Evolutionary conservation across 352 stramenopile species (phyloP), one percentile per base, ranked within the genome.

Genomic region (Thraustotheca clavata): DNA sequence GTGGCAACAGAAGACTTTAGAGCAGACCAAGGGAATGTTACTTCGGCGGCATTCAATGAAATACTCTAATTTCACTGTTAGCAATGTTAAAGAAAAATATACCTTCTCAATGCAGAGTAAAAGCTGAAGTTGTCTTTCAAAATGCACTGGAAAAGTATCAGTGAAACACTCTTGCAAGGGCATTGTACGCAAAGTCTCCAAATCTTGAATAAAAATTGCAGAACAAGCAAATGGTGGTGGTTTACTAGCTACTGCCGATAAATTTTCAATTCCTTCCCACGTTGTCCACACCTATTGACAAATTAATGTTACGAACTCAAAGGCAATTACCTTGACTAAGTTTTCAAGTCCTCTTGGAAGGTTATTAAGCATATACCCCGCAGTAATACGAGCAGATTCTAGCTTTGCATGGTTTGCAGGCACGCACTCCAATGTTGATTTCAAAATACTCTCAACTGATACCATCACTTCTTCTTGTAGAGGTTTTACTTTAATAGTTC

Each of bases 251-350:
- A 52, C 9, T 7, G 43, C 43, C 11, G 11, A 52, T 9, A 24
- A 14, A 31, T 52, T 52, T 18, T 52, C 43, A 24, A 52, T 52
- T 24, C 43, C 43, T 52, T 52, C 43, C 43, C 43, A 52, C n/a
- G 43, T 52, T 31, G 43, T 35, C 9, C n/a, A 52, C 11, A 52
- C 43, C 43, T 52, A 24, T n/a, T n/a, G 43, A 2, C 39, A 24
- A 52, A 35, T 2, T 11, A 3, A 20, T 31, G 43, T 52, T 9
- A n/a, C n/a, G 2, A 14, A 52, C n/a, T 9, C 2, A 3, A 3
- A 2, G 12, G 2, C 43, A 20, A 31, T 2, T 3, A 52, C 43
- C 43, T 52, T 24, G n/a, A 52, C 43, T 11, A 31, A 35, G 9
- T 9, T 24, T 31, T 52, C 24, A 24, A 52, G 34, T 2, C 9